A percentile compares a stretch with the other conserved stretches of the same genome.
Evolutionary conservation across 2,329 filamentous ascomycete genomes (phyloP).

Genomic region (Aspergillus sp.): DNA sequence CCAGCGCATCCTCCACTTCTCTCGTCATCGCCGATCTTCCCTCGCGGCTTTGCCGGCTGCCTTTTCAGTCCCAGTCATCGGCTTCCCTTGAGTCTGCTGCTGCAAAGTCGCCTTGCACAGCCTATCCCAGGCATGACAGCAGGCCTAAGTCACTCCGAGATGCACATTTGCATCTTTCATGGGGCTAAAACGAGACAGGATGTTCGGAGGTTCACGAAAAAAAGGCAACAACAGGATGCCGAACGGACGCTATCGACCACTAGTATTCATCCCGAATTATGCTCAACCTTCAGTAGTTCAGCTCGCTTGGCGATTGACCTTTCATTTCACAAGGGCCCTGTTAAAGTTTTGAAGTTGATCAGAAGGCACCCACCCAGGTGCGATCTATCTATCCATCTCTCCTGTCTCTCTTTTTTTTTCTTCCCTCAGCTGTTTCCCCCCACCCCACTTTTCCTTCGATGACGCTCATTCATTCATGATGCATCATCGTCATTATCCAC

Average conservation of each 20-base stretch:
- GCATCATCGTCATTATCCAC: neutral
- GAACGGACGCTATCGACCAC: constrained; percentile 7
- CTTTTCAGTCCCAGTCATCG: too few species aligned
- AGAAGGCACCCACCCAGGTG: neutral
- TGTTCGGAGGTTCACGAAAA: neutral
- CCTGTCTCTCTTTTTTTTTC: neutral
- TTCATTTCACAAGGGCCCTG: neutral
- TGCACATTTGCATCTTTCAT: too few species aligned
- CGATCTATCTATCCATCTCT: neutral
- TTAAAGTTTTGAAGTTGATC: neutral
- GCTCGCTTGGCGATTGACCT: neutral
- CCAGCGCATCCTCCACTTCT: too few species aligned
- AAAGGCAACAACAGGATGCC: neutral
- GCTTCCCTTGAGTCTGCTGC: too few species aligned
- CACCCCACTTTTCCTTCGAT: too few species aligned
- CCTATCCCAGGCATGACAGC: too few species aligned
- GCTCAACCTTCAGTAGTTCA: neutral
- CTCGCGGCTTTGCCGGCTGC: neutral
- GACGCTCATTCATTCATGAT: neutral
- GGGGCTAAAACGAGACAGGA: too few species aligned
- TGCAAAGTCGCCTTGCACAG: neutral
- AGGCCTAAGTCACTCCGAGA: too few species aligned
- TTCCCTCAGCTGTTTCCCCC: too few species aligned
- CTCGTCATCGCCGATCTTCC: neutral
- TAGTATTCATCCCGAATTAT: constrained; percentile 1